Conservation (phyloP, 2,329 filamentous ascomycete species). For the Trichocomaceae sp. region DNA sequence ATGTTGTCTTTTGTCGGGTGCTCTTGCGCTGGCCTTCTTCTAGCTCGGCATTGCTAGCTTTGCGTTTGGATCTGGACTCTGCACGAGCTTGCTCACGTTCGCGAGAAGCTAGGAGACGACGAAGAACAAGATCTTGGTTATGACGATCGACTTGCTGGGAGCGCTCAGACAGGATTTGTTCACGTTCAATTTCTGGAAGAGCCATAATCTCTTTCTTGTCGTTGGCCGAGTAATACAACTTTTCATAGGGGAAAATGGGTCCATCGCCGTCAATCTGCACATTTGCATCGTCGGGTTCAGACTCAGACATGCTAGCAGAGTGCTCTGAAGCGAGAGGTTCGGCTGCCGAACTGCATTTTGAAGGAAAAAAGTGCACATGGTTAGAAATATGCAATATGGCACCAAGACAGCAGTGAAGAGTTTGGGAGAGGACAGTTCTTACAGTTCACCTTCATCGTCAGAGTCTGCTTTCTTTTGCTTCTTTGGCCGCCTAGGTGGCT, state of each 20-base stretch:
- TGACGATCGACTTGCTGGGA: conserved; percentile 74
- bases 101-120: conserved; percentile 65
- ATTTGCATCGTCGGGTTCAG: conserved; percentile 58
- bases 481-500: conserved; percentile 31
- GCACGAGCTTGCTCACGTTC: conserved; percentile 52
- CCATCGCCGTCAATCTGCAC: conserved; percentile 37
- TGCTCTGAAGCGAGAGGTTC: conserved; percentile 66
- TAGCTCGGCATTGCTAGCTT: conserved; percentile 69
- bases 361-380: conserved; percentile 11
- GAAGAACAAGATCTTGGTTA: conserved; percentile 74
- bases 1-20: conserved; percentile 62
- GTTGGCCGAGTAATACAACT: conserved; percentile 66
- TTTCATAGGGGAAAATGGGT: conserved; percentile 73
- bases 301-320: conserved; percentile 86
- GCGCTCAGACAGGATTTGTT: conserved; percentile 82
- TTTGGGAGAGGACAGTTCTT: conserved; percentile 40
- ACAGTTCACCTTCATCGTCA: conserved; percentile 75
- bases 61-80: conserved; percentile 57
- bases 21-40: conserved; percentile 72
- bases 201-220: conserved; percentile 75
- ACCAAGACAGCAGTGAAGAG: neutral
- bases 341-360: conserved; percentile 55
- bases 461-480: conserved; percentile 55
- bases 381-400: no score
- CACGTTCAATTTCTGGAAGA: conserved; percentile 84